Base-by-base conservation (phyloP, 306 rosid genomes). In the Castanea sativa region DNA sequence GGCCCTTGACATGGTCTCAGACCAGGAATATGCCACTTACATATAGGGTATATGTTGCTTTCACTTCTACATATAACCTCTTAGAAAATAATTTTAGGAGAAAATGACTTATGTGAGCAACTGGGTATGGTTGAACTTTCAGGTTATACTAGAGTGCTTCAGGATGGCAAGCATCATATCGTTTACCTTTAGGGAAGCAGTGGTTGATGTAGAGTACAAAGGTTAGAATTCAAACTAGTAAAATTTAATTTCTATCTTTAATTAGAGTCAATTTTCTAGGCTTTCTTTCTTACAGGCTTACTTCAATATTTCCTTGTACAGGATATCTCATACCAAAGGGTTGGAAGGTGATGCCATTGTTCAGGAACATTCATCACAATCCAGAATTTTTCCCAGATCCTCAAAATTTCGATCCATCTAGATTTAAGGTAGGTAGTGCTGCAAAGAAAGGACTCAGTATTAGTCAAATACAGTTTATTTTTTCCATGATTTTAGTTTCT, bases 331-430 rank as follows among this genome's bases (percentile, higher is more conserved):
- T 94, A 65, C 98, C 98, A 55, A 94, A 94, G 86, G 98, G 98
- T 52, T 94, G 98, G 98, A 94, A 94, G 80, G 98, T 91, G n/a
- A 86, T 94, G 98, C 98, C 98, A 78, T 84, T 94, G 59, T 94
- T 94, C 77, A 83, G 98, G 87, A 92, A 86, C 81, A 92, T 94
- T 88, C 98, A 94, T 84, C 97, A 94, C 67, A 91, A 85, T 83
- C 91, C 93, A 73, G 90, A 94, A 72, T 84, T 89, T 68, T 91
- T 87, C 88, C 67, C 91, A 57, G 77, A 82, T 72, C 98, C 98
- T 74, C 91, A 89, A 4, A 89, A 71, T 45, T 94, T 94, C 87
- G 94, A 94, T 76, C 89, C 97, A 25, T 94, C 98, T 58, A 89
- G 98, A 67, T 94, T 94, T 88, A 94, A 92, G 93, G 98, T 94